Base-by-base conservation (phyloP, 148 eudicot genomes). In the Chenopodium berlandieri region DNA sequence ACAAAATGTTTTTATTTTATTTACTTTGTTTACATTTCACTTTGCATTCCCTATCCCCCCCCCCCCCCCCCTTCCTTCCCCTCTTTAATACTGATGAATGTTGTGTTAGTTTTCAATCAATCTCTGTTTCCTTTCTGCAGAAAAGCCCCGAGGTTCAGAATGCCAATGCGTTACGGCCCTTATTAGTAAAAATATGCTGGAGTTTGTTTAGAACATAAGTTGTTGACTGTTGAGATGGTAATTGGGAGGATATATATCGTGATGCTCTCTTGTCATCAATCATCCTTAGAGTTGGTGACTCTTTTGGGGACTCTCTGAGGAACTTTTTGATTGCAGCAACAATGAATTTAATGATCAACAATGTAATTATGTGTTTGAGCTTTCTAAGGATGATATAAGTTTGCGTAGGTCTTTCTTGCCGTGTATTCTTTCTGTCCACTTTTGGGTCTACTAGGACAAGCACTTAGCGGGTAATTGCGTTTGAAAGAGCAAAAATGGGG, bases 91-190 rank as follows among this genome's bases (percentile, higher is more conserved):
- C 7, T n/a, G n/a, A n/a, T 37, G 1, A 4, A 2, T 13, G 32
- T 8, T 14, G 74, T 13, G 11, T 22, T 11, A 73, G 76, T 22
- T 48, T 31, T 62, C 65, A 62, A 37, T 2, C 60, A 7, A 54
- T 50, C 9, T 17, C 19, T 63, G 44, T 63, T 71, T 76, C 19
- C 34, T 17, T 75, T 63, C 75, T 87, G 84, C 92, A 91, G 94
- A 91, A 91, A 91, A 85, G 88, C 78, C 34, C 91, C 94, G 13
- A 89, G 94, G 84, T 91, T 83, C 88, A 84, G 94, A 78, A 90
- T 89, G 91, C 89, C 94, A 44, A 87, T 90, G 92, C 91, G 91
- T 2, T 91, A 91, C 64, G 90, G 91, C 79, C 92, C 94, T 27
- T 91, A 91, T 63, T 91, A 83, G 86, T 75, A 84, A 80, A 78